A percentile compares a stretch with the other conserved stretches of the same genome.
Evolutionary conservation across 495 filamentous ascomycete genomes (phyloP).

Genomic region (Thermothielavioides terrestris): DNA sequence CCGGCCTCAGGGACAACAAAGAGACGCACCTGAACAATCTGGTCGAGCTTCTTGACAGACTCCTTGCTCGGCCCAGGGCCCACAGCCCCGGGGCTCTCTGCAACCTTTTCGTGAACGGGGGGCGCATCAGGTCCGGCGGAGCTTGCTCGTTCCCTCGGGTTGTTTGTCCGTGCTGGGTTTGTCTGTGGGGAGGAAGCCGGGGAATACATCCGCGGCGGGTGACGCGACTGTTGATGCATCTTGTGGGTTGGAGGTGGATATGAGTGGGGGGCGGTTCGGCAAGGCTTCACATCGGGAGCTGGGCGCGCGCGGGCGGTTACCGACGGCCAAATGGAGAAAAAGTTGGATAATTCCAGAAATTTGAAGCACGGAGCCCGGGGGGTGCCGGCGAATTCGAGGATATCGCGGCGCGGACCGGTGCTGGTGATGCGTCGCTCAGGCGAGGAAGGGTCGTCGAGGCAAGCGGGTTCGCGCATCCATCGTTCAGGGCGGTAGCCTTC

Average conservation of each 20-base stretch:
- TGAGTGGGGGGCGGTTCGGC: neutral
- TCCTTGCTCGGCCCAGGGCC: conserved; percentile 47
- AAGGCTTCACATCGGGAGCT: conserved; percentile 18
- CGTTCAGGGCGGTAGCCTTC: conserved; percentile 8
- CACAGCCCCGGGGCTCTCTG: conserved; percentile 36
- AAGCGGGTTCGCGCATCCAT: conserved; percentile 24
- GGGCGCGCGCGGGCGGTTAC: neutral
- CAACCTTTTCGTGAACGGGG: too few relatives aligned
- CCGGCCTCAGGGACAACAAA: neutral
- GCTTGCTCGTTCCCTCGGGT: conserved; percentile 54
- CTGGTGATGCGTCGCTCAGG: conserved; percentile 1
- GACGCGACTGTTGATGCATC: conserved; percentile 83
- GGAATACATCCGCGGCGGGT: conserved; percentile 54
- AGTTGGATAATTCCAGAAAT: neutral
- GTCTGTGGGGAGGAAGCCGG: conserved; percentile 58
- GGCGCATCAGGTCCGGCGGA: conserved; percentile 32
- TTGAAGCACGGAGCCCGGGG: neutral
- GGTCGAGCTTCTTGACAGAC: conserved; percentile 66
- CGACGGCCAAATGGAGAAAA: neutral
- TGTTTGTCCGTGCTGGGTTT: conserved; percentile 61
- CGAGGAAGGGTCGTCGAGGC: conserved; percentile 10
- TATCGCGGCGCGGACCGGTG: neutral
- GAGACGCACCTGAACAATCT: conserved; percentile 75
- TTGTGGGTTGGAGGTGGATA: conserved; percentile 11
- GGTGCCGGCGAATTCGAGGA: neutral